Percentiles rank a stretch among this genome's conserved stretches.
These are phyloP conservation scores for Ganoderma lingzhi DNA, from an alignment of 1,284 basidiomycete genomes.

Conservation along the genomic window DNA sequence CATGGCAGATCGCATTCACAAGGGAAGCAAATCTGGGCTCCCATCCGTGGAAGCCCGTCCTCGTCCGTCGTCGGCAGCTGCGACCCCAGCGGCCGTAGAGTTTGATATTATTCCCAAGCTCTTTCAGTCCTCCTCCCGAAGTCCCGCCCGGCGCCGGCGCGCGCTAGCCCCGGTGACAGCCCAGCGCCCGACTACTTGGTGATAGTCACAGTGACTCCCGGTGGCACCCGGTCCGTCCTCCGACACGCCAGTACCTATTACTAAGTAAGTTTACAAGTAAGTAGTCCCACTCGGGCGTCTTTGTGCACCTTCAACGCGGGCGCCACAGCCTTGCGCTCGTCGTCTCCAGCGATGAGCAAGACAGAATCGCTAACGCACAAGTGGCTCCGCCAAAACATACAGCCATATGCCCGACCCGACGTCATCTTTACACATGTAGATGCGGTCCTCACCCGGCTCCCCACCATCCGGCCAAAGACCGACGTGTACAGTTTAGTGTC, in stretches of 20 bases:
- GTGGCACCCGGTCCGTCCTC: constrained; percentile 18
- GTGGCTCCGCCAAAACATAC: constrained; percentile 81
- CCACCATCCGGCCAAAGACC: constrained; percentile 85
- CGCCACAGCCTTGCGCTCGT: constrained; percentile 15
- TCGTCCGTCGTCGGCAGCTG: constrained; percentile 23
- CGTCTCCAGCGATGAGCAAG: constrained; percentile 35
- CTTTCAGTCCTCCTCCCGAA: not conserved
- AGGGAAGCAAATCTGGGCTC: constrained; percentile 35
- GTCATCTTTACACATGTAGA: constrained; percentile 71
- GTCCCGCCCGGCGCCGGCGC: not conserved
- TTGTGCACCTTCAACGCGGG: not conserved
- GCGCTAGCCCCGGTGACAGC: not conserved
- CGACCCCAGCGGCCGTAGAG: constrained; percentile 27
- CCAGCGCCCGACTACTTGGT: not conserved
- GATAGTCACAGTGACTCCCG: not conserved
- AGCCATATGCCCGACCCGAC: constrained; percentile 68
- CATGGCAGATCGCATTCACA: constrained; percentile 31
- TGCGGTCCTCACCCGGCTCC: constrained; percentile 63
- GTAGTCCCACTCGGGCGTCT: not conserved
- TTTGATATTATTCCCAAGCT: constrained; percentile 29
- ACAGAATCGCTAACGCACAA: constrained; percentile 53
- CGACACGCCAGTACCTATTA: not conserved
- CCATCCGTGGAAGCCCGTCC: constrained; percentile 26
- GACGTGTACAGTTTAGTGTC: constrained; percentile 86
- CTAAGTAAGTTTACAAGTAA: too few species aligned